Percentiles rank a stretch among this genome's conserved stretches.
Evolutionary conservation across 306 rosid species (phyloP).

Genomic region (Canavalia ensiformis): DNA sequence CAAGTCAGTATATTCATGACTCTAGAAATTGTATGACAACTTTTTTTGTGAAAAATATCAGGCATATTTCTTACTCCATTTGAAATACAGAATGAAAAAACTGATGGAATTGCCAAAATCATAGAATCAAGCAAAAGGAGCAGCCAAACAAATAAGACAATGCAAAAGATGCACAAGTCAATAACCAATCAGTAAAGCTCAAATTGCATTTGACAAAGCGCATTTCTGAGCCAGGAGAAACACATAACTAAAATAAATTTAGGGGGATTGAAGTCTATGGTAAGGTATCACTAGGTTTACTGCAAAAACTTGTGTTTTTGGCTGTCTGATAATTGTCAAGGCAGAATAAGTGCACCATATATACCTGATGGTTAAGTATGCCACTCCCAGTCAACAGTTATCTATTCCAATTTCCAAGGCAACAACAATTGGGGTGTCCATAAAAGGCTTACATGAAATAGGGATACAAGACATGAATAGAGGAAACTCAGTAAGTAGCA

Average conservation of each 20-base stretch:
- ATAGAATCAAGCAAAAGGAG: slow-evolving; percentile 18
- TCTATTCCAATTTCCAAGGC: background rate
- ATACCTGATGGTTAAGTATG: slow-evolving; percentile 10
- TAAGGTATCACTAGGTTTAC: background rate
- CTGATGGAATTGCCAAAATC: background rate
- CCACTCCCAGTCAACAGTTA: background rate
- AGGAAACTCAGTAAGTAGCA: slow-evolving; percentile 7
- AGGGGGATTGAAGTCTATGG: slow-evolving; percentile 6
- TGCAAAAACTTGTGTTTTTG: background rate
- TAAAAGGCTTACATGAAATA: background rate
- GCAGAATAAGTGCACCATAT: slow-evolving; percentile 13
- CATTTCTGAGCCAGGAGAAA: background rate
- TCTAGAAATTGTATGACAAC: background rate
- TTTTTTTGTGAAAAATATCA: background rate
- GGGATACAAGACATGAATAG: slow-evolving; percentile 24
- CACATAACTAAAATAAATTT: slow-evolving; percentile 16
- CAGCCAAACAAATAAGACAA: background rate
- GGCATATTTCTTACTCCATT: background rate
- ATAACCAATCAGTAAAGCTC: slow-evolving; percentile 22
- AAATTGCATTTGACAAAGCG: slow-evolving; percentile 29
- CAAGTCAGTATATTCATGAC: slow-evolving; percentile 3
- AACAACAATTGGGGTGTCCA: background rate
- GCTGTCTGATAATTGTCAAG: background rate
- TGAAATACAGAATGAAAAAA: background rate
- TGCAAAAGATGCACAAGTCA: background rate